These are phyloP conservation scores for Mycotypha africana DNA, from an alignment of 371 early-diverging fungal species.

Conservation along the genomic window DNA sequence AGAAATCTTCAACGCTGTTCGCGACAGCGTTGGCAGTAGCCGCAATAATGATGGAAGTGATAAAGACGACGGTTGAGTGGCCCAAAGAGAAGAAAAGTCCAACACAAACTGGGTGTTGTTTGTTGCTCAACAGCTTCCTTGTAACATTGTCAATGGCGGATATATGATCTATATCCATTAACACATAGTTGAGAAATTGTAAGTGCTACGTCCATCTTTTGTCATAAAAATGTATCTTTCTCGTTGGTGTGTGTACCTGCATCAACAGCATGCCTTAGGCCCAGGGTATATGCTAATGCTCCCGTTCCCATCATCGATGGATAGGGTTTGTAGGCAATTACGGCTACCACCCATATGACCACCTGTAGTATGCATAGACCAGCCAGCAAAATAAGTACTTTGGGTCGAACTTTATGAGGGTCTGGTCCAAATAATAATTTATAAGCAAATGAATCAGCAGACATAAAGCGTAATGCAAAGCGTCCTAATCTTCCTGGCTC, in stretches of 20 bases:
- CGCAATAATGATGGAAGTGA: conserved; percentile 49
- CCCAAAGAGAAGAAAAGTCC: conserved; percentile 67
- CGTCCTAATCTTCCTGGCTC: conserved; percentile 9
- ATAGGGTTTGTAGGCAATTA: conserved; percentile 26
- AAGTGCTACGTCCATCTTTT: neutral
- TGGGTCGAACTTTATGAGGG: conserved; percentile 26
- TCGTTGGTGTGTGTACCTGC: too few species aligned
- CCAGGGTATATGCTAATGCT: conserved; percentile 58
- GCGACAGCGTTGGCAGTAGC: conserved; percentile 46
- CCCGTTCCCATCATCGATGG: conserved; percentile 46
- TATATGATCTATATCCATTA: conserved; percentile 47
- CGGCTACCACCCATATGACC: conserved; percentile 40
- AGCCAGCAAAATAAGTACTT: conserved; percentile 19
- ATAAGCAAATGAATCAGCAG: conserved; percentile 25
- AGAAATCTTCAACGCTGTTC: conserved; percentile 41
- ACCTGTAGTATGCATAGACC: conserved; percentile 31
- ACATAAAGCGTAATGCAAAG: conserved; percentile 16
- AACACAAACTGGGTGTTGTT: conserved; percentile 47
- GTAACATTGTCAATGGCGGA: conserved; percentile 74
- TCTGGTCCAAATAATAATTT: conserved; percentile 35
- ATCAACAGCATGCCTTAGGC: conserved; percentile 66
- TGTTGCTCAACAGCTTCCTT: conserved; percentile 47
- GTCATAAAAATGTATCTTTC: too few species aligned
- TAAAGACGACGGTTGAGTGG: conserved; percentile 62
- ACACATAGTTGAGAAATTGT: too few species aligned